Evolutionary conservation across 352 stramenopile genomes (phyloP), one percentile per base, ranked within the genome.

Genomic region (Phytophthora pseudosyringae): DNA sequence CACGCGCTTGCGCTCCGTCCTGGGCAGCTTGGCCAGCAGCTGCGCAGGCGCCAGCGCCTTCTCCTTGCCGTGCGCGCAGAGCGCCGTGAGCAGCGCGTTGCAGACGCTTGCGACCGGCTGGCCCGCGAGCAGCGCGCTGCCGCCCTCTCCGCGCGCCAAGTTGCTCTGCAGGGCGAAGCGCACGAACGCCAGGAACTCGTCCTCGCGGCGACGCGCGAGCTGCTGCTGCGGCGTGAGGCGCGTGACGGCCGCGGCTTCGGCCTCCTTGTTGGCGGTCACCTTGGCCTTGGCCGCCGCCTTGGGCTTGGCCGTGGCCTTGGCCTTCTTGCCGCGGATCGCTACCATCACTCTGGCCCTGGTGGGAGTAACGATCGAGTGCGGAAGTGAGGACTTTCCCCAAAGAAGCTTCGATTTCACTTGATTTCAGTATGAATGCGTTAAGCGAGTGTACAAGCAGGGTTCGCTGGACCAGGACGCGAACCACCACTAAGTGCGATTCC

Each of bases 281-380:
- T 81, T 81, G 31, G 62, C 16, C 39, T 70, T 67, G 31, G 77
- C 59, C 39, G 28, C 33, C 25, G 78, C 66, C 68, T 83, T 90
- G 55, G 67, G 72, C 68, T 86, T 91, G 41, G 84, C 57, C 36
- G 80, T 75, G 15, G 76, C 81, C 64, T 88, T 90, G 33, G 78
- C 61, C 70, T 93, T 93, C 69, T 88, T 89, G 18, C 81, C 80
- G 9, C 84, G 80, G 46, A 93, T 79, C 45, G 84, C 80, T 56
- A 90, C 84, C 84, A 93, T 93, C 53, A 44, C 41, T 52, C 62
- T 43, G 16, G 13, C 44, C 18, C 15, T 40, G 6, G 7, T 45
- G 39, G 3, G 5, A 59, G 46, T 7, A 25, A 45, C 8, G 8
- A 29, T n/a, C 6, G 13, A 33, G 46, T 47, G 46, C 49, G 49